Base-by-base conservation (phyloP, 1,284 basidiomycete genomes). In the Tetrapyrgos nigripes region DNA sequence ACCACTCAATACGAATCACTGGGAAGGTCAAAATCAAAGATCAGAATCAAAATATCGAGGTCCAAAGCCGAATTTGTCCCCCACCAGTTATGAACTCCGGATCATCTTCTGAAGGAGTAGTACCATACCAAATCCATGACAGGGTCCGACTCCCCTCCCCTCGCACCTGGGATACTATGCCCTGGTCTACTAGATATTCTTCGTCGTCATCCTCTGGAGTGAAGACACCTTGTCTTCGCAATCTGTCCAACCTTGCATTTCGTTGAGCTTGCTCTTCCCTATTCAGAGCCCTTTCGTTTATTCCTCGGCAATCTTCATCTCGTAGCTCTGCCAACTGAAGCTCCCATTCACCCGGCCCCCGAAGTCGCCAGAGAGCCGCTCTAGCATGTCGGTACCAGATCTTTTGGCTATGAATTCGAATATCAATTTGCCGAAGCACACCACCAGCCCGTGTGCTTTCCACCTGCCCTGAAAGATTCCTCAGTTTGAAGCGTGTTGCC, bases 301-400 rank as follows among this genome's bases (percentile, higher is more conserved):
- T 48, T 1, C 56, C 62, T 19, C 59, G 35, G 11, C 61, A 23
- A 40, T 63, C 62, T 17, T 43, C 57, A 27, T 48, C 35, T 24
- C 24, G 13, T 3, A 63, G 26, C 11, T 29, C 14, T 26, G 37
- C 24, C 24, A 60, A 23, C 5, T 21, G 26, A 1, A 19, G n/a
- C 43, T 61, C 46, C 62, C 62, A 64, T 1, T 29, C 46, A 1
- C 62, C 60, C 9, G 14, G 27, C 8, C 62, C 62, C 5, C 46
- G 51, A 2, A 64, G 35, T 2, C 1, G 21, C 9, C 61, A 9
- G 4, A 61, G 23, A 3, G 49, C 60, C 2, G 10, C 23, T 1
- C 59, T 50, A 5, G 60, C 57, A 1, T 14, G 4, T 1, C 40
- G 27, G 27, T 64, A 64, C 11, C 43, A 46, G 17, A 50, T 14